Base-by-base conservation (phyloP, 768 basidiomycete genomes). In the Serendipita sp. region DNA sequence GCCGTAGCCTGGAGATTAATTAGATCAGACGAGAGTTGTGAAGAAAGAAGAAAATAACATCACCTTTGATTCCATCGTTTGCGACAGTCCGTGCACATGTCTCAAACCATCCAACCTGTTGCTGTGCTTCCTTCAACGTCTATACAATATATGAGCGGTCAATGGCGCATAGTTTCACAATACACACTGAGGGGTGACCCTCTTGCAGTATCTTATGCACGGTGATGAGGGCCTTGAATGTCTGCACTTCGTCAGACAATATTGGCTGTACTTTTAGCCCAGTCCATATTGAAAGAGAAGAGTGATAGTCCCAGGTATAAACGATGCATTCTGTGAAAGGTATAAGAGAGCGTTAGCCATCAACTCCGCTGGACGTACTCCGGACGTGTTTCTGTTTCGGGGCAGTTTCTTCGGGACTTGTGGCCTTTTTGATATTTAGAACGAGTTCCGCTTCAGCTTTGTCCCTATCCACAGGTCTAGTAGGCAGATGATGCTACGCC, bases 351-450 rank as follows among this genome's bases (percentile, higher is more conserved):
- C 8, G 29, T n/a, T 33, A n/a, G 34, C 16, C 55, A 33, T n/a
- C n/a, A 44, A 11, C 11, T 16, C 5, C 37, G 63, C 45, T 52
- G 63, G 46, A 79, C 87, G 73, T 76, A 97, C 95, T 98, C 73
- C 96, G 84, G 70, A 99, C 96, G 72, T 99, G 96, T 73, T 99
- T 99, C 81, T 97, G 94, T 75, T 99, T 99, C 5, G 96, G 96
- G 3, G 96, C 95, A 33, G 84, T 83, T 77, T 98, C 96, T 62
- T 99, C 96, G 45, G 91, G 78, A 71, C 83, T 92, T 3, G 94
- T 97, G 2, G 96, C 96, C 73, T 99, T 99, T 81, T 99, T 99
- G 74, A 99, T 94, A 72, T 95, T 93, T 37, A 94, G 80, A 16
- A 86, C 85, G 16, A 99, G 83, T 73, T 98, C 96, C 63, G 86